Evolutionary conservation across 257 asterid genomes (phyloP).

Genomic region (Plantago ovata): DNA sequence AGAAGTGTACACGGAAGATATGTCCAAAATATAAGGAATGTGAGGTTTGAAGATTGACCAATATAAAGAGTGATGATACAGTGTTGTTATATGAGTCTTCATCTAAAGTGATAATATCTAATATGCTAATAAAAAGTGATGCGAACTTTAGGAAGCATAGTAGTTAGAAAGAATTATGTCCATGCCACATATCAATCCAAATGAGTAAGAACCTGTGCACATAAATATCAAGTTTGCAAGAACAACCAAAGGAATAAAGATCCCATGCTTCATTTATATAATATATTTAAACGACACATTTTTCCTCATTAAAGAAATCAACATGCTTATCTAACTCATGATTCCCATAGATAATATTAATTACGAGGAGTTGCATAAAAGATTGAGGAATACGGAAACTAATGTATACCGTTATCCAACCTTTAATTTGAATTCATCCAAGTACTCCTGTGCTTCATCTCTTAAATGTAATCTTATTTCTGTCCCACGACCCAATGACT

Average conservation of each 20-base stretch:
- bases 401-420: slow-evolving; percentile 27
- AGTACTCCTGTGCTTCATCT: slow-evolving; percentile 88
- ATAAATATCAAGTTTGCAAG: too few relatives aligned
- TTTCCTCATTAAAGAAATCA: not conserved
- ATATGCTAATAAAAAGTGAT: not conserved
- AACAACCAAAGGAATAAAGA: not conserved
- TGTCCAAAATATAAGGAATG: not conserved
- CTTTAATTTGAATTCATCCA: slow-evolving; percentile 77
- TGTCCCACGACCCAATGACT: slow-evolving; percentile 96
- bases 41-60: too few relatives aligned
- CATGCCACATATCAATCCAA: too few relatives aligned
- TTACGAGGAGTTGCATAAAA: not conserved
- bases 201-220: too few relatives aligned
- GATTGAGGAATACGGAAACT: not conserved
- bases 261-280: not conserved
- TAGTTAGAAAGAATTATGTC: too few relatives aligned
- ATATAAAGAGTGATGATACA: not conserved
- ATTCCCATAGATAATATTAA: not conserved
- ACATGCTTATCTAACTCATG: not conserved
- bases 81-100: not conserved
- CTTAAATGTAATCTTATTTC: slow-evolving; percentile 85
- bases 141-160: not conserved
- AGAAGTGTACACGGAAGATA: not conserved
- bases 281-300: not conserved
- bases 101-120: not conserved